These are phyloP conservation scores for Penicillium sp. DNA, from an alignment of 2,329 filamentous ascomycete genomes.

Conservation along the genomic window DNA sequence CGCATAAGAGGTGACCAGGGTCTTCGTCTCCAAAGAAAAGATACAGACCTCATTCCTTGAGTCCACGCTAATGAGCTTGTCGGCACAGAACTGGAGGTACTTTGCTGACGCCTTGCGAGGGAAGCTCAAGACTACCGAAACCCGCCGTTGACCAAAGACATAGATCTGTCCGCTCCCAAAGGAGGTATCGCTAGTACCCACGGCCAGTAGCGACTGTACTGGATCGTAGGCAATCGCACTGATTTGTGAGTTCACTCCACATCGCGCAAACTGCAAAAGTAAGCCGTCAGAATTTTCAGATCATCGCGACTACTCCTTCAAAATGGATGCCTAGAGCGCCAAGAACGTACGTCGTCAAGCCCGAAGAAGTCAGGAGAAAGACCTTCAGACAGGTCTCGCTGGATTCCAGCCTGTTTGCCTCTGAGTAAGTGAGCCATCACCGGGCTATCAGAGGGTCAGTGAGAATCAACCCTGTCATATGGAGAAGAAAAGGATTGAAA, in stretches of 20 bases:
- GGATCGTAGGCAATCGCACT: constrained; percentile 87
- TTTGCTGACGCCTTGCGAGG: constrained; percentile 68
- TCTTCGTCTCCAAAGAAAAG: constrained; percentile 70
- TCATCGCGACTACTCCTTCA: background rate
- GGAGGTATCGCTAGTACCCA: constrained; percentile 81
- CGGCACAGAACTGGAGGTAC: constrained; percentile 74
- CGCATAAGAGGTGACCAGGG: constrained; percentile 61
- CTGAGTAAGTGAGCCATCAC: constrained; percentile 81
- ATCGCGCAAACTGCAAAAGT: constrained; percentile 55
- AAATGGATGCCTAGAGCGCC: constrained; percentile 24
- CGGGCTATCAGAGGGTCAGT: constrained; percentile 3
- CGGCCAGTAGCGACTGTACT: constrained; percentile 83
- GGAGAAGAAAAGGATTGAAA: constrained; percentile 6
- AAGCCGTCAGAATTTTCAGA: constrained; percentile 9
- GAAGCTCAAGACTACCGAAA: constrained; percentile 68
- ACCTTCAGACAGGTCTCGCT: constrained; percentile 80
- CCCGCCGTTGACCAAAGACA: constrained; percentile 74
- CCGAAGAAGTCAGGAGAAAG: constrained; percentile 72
- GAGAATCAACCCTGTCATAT: constrained; percentile 2
- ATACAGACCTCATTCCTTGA: constrained; percentile 77
- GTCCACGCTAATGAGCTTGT: constrained; percentile 79
- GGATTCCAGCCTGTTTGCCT: constrained; percentile 88
- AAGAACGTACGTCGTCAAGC: constrained; percentile 64
- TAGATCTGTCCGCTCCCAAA: constrained; percentile 85
- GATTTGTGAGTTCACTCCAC: constrained; percentile 70